Base-by-base conservation (phyloP, 345 rosid genomes). In the Aquilaria yunnanensis region DNA sequence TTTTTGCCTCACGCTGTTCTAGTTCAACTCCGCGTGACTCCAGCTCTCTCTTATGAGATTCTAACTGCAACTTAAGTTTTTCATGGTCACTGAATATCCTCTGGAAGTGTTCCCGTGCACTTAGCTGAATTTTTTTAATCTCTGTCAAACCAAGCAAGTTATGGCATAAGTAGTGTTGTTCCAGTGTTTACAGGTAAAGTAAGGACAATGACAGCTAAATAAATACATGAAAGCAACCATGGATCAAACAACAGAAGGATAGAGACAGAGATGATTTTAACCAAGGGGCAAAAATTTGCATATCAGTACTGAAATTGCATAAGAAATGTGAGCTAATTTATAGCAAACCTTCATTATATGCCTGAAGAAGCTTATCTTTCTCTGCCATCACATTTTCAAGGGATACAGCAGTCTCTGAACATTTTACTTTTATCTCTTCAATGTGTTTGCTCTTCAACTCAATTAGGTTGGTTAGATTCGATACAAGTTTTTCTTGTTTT, bases 61-160 rank as follows among this genome's bases (percentile, higher is more conserved):
- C 97, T 61, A 91, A 67, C 64, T 83, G 96, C 61, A 56, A 32
- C 83, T 88, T 91, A 49, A 79, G 84, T 74, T 87, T 91, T 81
- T 91, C 96, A 72, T 87, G 96, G 67, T 91, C 97, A 68, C 65
- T 83, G 71, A 80, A 80, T 58, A 91, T 91, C 73, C 83, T 87
- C 71, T 69, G 85, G 63, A 80, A 91, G 71, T 94, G 97, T 54
- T 88, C 97, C 51, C 74, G 72, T 12, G 97, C 86, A 55, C 81
- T 81, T 37, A 75, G 68, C 74, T 90, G 96, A 62, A 90, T 87
- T 59, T 87, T 88, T 65, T 71, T 84, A 56, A 91, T 81, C 75
- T 94, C 97, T 94, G 81, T 57, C 62, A 69, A 65, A 41, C 55
- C 58, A 69, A 62, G 79, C 10, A 61, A 9, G 66, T 37, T 57